A percentile compares a stretch with the other conserved stretches of the same genome.
phyloP scores from a whole-genome alignment of 2,329 filamentous ascomycete genomes.

The Pseudofabraea citricarpa region DNA sequence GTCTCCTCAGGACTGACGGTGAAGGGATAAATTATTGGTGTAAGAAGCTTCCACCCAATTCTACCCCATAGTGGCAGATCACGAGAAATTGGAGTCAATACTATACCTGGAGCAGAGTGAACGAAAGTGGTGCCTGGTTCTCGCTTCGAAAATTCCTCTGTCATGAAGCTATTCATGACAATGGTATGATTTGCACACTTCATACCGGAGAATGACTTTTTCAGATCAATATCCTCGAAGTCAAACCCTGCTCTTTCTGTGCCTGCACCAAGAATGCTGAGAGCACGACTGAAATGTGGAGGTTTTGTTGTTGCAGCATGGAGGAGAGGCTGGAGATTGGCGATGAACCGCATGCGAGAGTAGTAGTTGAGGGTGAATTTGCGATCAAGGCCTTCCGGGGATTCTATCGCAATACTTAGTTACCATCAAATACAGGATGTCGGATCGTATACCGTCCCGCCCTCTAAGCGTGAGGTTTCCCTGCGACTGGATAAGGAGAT shows the following conservation, averaged over 20 bases:
- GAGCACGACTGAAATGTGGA: conserved; percentile 43
- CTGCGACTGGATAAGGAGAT: conserved; percentile 48
- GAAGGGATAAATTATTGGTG: conserved; percentile 11
- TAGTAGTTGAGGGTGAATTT: conserved; percentile 40
- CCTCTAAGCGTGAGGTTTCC: conserved; percentile 35
- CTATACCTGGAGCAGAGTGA: conserved; percentile 42
- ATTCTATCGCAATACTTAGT: conserved; percentile 11
- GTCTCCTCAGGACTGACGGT: conserved; percentile 17
- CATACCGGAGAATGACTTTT: conserved; percentile 13
- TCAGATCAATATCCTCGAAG: conserved; percentile 34
- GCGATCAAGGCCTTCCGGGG: conserved; percentile 21
- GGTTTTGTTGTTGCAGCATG: conserved; percentile 28
- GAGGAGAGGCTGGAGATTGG: conserved; percentile 53
- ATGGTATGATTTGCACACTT: conserved; percentile 19
- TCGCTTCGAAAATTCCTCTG: conserved; percentile 41
- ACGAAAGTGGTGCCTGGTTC: conserved; percentile 43
- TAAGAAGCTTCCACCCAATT: conserved; percentile 8
- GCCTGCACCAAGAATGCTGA: conserved; percentile 49
- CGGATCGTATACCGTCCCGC: conserved; percentile 14
- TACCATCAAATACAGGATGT: neutral
- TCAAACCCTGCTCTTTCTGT: conserved; percentile 42
- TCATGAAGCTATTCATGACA: conserved; percentile 41
- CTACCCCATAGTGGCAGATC: conserved; percentile 19
- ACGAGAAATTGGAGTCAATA: conserved; percentile 39
- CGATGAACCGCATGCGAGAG: conserved; percentile 50